Conservation (phyloP, 371 early-diverging fungal genomes). For the Mortierella sp. region DNA sequence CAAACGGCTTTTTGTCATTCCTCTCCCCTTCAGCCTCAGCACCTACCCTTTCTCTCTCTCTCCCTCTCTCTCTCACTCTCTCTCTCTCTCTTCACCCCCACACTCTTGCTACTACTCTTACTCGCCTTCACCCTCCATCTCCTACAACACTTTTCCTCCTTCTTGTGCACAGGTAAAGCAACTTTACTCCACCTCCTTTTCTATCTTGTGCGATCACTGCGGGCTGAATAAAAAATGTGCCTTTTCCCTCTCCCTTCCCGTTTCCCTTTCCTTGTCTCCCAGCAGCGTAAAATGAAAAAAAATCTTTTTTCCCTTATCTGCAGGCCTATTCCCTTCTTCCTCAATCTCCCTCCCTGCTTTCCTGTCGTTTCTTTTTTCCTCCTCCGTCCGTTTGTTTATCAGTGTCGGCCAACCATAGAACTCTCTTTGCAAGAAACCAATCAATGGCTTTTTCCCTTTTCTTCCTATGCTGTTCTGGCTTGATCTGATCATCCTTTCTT, state of each 20-base stretch:
- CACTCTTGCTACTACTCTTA: background rate
- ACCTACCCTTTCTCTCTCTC: background rate
- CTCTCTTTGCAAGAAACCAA: background rate
- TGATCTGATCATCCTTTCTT: background rate
- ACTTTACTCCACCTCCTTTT: background rate
- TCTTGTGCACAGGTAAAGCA: background rate
- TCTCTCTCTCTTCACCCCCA: background rate
- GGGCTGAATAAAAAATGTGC: background rate
- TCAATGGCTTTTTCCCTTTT: background rate
- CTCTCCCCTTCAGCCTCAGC: background rate
- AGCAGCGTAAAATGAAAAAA: background rate
- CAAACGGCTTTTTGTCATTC: background rate
- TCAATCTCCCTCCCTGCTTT: background rate
- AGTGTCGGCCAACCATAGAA: background rate
- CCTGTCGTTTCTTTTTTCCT: too few species aligned
- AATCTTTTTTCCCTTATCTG: background rate
- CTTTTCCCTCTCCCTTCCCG: background rate
- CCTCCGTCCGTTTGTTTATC: conserved; percentile 1
- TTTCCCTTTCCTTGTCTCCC: background rate
- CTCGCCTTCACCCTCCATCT: background rate
- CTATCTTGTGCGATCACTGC: background rate
- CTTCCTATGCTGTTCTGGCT: background rate
- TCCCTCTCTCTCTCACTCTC: background rate
- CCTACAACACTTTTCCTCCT: background rate
- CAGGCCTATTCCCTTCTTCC: background rate